Conservation (phyloP, 495 filamentous ascomycete genomes). For the Xylaria scruposa region DNA sequence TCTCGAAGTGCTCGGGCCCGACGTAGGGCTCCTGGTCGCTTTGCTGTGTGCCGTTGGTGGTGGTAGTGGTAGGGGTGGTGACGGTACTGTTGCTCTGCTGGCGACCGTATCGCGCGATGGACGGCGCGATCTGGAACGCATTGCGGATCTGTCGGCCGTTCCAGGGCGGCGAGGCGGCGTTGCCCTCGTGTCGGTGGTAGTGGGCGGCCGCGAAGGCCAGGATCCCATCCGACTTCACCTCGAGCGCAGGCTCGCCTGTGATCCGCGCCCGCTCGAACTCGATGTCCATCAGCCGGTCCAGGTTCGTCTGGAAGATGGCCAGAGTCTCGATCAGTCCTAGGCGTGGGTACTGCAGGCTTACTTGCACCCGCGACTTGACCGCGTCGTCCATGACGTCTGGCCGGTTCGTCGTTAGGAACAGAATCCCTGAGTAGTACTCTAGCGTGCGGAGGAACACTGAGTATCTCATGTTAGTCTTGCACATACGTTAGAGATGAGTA, state of each 20-base stretch:
- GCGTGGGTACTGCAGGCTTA: slow-evolving; percentile 34
- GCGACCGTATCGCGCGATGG: slow-evolving; percentile 25
- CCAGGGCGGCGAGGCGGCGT: slow-evolving; percentile 24
- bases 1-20: slow-evolving; percentile 27
- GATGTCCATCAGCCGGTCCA: slow-evolving; percentile 37
- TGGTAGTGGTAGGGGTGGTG: not conserved
- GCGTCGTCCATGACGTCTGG: slow-evolving; percentile 62
- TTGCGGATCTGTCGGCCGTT: slow-evolving; percentile 37
- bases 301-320: slow-evolving; percentile 40
- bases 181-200: slow-evolving; percentile 28
- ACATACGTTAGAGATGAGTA: not conserved
- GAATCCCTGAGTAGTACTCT: slow-evolving; percentile 65
- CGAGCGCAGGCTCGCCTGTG: slow-evolving; percentile 29
- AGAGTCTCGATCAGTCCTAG: slow-evolving; percentile 36
- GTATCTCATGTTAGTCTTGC: slow-evolving; percentile 10
- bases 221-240: slow-evolving; percentile 31
- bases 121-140: slow-evolving; percentile 39
- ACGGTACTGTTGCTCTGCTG: not conserved
- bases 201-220: slow-evolving; percentile 36
- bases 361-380: slow-evolving; percentile 34
- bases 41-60: not conserved
- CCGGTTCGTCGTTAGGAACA: slow-evolving; percentile 65
- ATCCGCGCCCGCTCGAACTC: slow-evolving; percentile 29
- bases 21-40: slow-evolving; percentile 17
- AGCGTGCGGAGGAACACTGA: slow-evolving; percentile 58